Percentiles rank a stretch among this genome's conserved stretches.
phyloP scores from a whole-genome alignment of 768 basidiomycete species.

The Collybiopsis confluens region DNA sequence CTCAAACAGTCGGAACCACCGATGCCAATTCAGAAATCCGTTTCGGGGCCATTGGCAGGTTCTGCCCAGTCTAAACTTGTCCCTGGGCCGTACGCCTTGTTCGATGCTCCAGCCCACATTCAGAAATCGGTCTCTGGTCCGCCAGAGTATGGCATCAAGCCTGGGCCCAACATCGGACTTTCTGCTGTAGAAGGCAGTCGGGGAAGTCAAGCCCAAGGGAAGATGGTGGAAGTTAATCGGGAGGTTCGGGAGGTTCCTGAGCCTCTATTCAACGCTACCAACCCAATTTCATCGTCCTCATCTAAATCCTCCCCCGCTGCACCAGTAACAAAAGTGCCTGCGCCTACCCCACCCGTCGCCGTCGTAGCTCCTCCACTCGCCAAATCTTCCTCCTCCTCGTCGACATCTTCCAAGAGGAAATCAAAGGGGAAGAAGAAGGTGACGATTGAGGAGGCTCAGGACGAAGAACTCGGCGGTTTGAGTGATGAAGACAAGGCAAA shows the following conservation, averaged over 20 bases:
- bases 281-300: background rate
- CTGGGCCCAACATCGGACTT: too few species aligned
- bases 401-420: constrained; percentile 5
- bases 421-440: constrained; percentile 9
- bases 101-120: background rate
- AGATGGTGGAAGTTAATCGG: background rate
- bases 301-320: background rate
- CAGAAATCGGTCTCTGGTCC: background rate
- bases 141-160: background rate
- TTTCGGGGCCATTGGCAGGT: background rate
- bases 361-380: too few species aligned
- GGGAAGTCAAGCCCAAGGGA: background rate
- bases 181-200: background rate
- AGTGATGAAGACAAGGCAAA: background rate
- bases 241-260: too few species aligned
- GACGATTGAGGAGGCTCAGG: constrained; percentile 8
- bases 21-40: background rate
- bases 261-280: too few species aligned
- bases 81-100: background rate
- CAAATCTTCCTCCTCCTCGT: background rate
- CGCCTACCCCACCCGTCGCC: background rate
- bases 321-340: background rate
- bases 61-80: background rate
- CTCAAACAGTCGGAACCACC: constrained; percentile 2
- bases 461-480: background rate